Base-by-base conservation (phyloP, 2,329 filamentous ascomycete genomes). In the Achaetomium macrosporum region DNA sequence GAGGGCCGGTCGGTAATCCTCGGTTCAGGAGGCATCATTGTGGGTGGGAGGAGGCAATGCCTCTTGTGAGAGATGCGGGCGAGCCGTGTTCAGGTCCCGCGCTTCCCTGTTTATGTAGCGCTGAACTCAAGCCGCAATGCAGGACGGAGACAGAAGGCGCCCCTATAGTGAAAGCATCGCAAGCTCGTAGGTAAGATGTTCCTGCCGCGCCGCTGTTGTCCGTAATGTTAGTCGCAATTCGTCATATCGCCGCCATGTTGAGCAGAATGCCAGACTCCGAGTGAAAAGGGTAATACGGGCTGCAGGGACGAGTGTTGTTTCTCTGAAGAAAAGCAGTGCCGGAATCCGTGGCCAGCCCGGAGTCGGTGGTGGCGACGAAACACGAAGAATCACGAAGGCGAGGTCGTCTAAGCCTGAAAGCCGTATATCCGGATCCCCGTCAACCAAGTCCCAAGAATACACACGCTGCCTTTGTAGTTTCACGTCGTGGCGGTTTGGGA, bases 1-100 rank as follows among this genome's bases (percentile, higher is more conserved):
- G 72, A 55, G 41, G 65, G 57, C 25, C 68, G 63, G 58, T 72
- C 69, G 61, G 56, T 65, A 45, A 57, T 61, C 57, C 68, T 68
- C 30, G 57, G 62, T 25, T 64, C 61, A 11, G 59, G 58, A 20
- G 63, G 59, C 55, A 65, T 61, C 41, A 57, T 61, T 39, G 36
- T 31, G 36, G 43, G 15, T 33, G 41, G 19, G 41, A 17, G 40
- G 5, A 13, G 29, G 7, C 11, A 29, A 19, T 25, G 25, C 7
- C 25, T 25, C 7, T 25, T 4, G 25, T 7, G 25, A 25, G 4
- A 25, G 25, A 25, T 25, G 25, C 25, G 7, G 7, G 25, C 25
- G 16, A 33, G 25, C 15, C 9, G 25, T 9, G 37, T 25, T 33
- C 15, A 20, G 13, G 41, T n/a, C n/a, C n/a, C n/a, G n/a, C n/a